phyloP scores from a whole-genome alignment of 2,329 filamentous ascomycete species.

The Aspergillus sp. region DNA sequence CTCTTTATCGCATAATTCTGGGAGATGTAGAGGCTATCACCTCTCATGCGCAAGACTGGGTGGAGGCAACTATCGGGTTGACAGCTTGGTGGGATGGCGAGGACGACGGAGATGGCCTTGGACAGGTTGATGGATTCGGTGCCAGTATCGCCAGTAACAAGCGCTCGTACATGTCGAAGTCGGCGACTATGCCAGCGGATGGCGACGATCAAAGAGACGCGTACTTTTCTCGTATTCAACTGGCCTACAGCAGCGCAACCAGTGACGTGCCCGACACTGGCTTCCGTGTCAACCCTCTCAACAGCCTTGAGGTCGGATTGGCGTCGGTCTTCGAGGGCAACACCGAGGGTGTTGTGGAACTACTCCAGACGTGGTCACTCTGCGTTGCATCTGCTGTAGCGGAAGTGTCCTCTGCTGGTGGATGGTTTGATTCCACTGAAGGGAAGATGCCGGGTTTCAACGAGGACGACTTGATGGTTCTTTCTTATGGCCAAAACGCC shows the following conservation, averaged over 20 bases:
- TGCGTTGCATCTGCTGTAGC: constrained; percentile 67
- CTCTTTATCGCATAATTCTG: constrained; percentile 70
- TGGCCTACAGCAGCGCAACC: constrained; percentile 57
- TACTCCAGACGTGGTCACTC: constrained; percentile 72
- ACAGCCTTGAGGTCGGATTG: constrained; percentile 68
- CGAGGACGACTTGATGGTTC: constrained; percentile 72
- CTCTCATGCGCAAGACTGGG: constrained; percentile 75
- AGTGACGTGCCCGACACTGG: constrained; percentile 49
- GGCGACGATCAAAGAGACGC: constrained; percentile 51
- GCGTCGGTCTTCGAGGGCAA: constrained; percentile 78
- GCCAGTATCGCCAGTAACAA: constrained; percentile 16
- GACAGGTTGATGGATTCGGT: constrained; percentile 14
- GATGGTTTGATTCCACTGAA: constrained; percentile 63
- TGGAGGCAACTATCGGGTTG: constrained; percentile 74
- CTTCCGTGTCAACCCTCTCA: constrained; percentile 67
- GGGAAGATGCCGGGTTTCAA: constrained; percentile 56
- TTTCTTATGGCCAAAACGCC: constrained; percentile 59
- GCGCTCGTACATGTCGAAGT: constrained; percentile 21
- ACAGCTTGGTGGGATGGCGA: constrained; percentile 88
- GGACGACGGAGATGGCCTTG: constrained; percentile 43
- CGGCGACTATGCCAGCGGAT: constrained; percentile 35
- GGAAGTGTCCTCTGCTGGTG: constrained; percentile 72
- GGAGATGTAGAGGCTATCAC: constrained; percentile 69
- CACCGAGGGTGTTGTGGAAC: constrained; percentile 61
- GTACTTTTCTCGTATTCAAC: constrained; percentile 64